phyloP scores from a whole-genome alignment of 257 asterid genomes.

The Nicotiana obtusifolia region DNA sequence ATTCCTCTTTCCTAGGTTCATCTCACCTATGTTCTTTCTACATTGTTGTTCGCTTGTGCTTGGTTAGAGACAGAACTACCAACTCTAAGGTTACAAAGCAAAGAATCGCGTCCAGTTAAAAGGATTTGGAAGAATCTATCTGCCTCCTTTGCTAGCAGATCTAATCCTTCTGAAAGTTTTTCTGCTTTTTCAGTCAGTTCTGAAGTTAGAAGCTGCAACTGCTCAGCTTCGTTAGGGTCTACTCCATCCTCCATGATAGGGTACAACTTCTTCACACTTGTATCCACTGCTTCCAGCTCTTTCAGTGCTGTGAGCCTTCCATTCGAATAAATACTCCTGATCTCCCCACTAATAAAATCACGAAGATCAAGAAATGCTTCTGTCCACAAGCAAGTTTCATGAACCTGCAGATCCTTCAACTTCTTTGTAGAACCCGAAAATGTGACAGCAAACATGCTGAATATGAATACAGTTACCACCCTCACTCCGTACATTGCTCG shows the following conservation, averaged over 20 bases:
- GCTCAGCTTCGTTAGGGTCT: slow-evolving; percentile 33
- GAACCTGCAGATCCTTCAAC: slow-evolving; percentile 43
- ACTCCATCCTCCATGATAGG: slow-evolving; percentile 49
- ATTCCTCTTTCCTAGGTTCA: slow-evolving; percentile 26
- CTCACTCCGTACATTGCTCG: slow-evolving; percentile 78
- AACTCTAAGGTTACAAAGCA: slow-evolving; percentile 67
- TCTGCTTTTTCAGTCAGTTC: slow-evolving; percentile 41
- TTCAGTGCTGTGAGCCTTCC: slow-evolving; percentile 46
- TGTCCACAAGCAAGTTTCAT: slow-evolving; percentile 54
- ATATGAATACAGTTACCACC: slow-evolving; percentile 55
- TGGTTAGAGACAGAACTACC: slow-evolving; percentile 25
- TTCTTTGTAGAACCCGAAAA: slow-evolving; percentile 70
- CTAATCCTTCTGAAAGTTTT: slow-evolving; percentile 53
- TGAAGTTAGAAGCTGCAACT: slow-evolving; percentile 21
- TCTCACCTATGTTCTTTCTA: slow-evolving; percentile 38
- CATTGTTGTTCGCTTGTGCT: slow-evolving; percentile 18
- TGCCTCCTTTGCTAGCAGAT: slow-evolving; percentile 63
- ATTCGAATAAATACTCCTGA: slow-evolving; percentile 29
- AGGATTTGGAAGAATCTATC: slow-evolving; percentile 74
- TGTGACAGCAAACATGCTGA: slow-evolving; percentile 60
- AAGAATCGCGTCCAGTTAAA: slow-evolving; percentile 67
- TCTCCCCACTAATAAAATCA: slow-evolving; percentile 46
- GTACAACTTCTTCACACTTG: slow-evolving; percentile 51
- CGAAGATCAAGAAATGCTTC: slow-evolving; percentile 48
- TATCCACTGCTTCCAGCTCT: slow-evolving; percentile 67